A percentile compares a stretch with the other conserved stretches of the same genome.
Evolutionary conservation across 768 basidiomycete genomes (phyloP).

Genomic region (Rhizopogon vulgaris): DNA sequence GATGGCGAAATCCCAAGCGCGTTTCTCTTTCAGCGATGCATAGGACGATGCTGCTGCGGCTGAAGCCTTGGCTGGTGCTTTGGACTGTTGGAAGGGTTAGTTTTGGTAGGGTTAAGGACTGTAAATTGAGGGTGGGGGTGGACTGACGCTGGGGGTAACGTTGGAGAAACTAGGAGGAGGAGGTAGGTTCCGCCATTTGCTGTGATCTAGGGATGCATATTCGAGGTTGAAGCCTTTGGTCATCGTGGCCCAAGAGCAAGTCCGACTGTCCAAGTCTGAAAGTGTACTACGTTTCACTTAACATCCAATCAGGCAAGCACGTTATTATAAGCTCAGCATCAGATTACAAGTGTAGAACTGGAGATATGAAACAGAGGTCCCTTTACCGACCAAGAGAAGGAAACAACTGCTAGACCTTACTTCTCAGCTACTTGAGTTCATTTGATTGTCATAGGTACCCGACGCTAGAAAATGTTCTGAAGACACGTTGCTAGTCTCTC

Average conservation of each 20-base stretch:
- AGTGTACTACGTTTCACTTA: background rate
- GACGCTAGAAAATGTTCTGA: too few relatives aligned
- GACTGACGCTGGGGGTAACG: slow-evolving; percentile 22
- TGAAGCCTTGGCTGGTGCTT: slow-evolving; percentile 29
- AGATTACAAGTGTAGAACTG: too few relatives aligned
- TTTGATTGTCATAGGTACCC: too few relatives aligned
- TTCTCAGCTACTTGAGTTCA: too few relatives aligned
- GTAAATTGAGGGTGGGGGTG: background rate
- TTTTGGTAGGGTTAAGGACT: background rate
- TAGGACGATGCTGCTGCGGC: slow-evolving; percentile 41
- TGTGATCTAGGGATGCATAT: slow-evolving; percentile 25
- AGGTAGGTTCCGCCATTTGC: slow-evolving; percentile 55
- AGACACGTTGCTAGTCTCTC: too few relatives aligned
- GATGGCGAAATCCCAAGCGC: slow-evolving; percentile 83
- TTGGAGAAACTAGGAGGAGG: slow-evolving; percentile 66
- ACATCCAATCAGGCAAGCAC: background rate
- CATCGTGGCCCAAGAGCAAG: background rate
- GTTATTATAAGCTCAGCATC: too few relatives aligned
- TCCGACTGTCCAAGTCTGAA: background rate
- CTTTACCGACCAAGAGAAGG: too few relatives aligned
- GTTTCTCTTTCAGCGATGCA: slow-evolving; percentile 63
- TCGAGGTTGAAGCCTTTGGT: slow-evolving; percentile 17
- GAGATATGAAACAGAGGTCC: too few relatives aligned
- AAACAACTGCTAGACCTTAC: too few relatives aligned
- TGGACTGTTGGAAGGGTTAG: slow-evolving; percentile 32